Conservation (phyloP, 176 grass and related monocot species). For the Zea luxurians region DNA sequence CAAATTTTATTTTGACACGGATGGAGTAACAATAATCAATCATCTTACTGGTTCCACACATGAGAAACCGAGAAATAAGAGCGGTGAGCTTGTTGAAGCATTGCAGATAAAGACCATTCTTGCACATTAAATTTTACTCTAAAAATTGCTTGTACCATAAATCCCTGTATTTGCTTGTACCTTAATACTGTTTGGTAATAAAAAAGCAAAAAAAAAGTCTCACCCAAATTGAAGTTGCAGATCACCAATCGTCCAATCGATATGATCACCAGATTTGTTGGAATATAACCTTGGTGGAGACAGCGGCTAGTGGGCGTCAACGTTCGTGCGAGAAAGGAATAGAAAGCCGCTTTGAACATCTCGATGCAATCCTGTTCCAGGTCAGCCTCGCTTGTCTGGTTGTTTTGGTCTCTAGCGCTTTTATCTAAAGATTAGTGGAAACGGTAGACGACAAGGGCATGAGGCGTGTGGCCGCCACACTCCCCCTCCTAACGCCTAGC, state of each 20-base stretch:
- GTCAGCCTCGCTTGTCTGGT: constrained; percentile 32
- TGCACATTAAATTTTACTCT: not conserved
- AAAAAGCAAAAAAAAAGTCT: not conserved
- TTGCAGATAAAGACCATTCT: not conserved
- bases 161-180: too few relatives aligned
- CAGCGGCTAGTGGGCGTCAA: constrained; percentile 43
- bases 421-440: not conserved
- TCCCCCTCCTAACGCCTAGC: too few relatives aligned
- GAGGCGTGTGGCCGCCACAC: too few relatives aligned
- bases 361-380: constrained; percentile 27
- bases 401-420: constrained; percentile 36
- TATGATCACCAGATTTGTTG: not conserved
- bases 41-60: not conserved
- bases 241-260: not conserved
- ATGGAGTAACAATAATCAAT: too few relatives aligned
- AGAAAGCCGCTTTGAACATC: constrained; percentile 20
- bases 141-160: too few relatives aligned
- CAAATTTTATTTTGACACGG: too few relatives aligned
- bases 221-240: not conserved
- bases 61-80: not conserved
- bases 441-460: too few relatives aligned
- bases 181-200: not conserved
- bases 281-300: not conserved
- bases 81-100: not conserved
- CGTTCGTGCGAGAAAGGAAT: not conserved